Evolutionary conservation across 202 grass and related monocot species (phyloP), one percentile per base, ranked within the genome.

Genomic region (Hordeum pubiflorum): DNA sequence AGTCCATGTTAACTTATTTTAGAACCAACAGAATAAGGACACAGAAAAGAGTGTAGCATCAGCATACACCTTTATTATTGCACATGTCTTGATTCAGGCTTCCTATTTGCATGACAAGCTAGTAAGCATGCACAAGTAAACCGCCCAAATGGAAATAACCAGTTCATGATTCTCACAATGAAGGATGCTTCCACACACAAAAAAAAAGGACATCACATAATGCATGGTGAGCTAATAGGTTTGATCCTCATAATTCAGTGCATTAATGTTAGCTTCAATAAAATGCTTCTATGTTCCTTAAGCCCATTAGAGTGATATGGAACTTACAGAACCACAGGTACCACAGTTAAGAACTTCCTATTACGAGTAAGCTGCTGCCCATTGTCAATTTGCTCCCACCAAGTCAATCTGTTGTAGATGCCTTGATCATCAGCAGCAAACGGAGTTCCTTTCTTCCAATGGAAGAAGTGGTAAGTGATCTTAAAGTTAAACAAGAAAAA

Each of bases 401-500:
- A 94, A 58, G 92, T 94, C 50, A 94, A 71, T 84, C 79, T 86
- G 73, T 91, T 94, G 81, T 94, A 89, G 15, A 94, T 91, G 9
- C 92, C 92, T 80, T 94, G 92, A 76, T 94, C 89, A 86, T 94
- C 92, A 69, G 92, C 86, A 83, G 92, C 89, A 91, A 94, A 94
- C 12, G 89, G 92, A 20, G 92, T 94, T 61, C 92, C 92, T 82
- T 94, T 94, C 84, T 91, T 94, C 89, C 87, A 94, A 63, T 94
- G 92, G 74, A 94, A 94, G 65, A 94, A 94, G 2, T 94, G 92
- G 58, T 91, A 94, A 5, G 92, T 94, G 26, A 91, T 82, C 89
- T 91, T 84, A 82, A 77, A 89, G 84, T 10, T 82, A 60, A 76
- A 81, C 4, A 31, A 57, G 17, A 32, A 50, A 55, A 58, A 0